Percentiles rank a stretch among this genome's conserved stretches.
These are phyloP conservation scores for Orbilia javanica DNA, from an alignment of 2,329 filamentous ascomycete species.

Conservation along the genomic window DNA sequence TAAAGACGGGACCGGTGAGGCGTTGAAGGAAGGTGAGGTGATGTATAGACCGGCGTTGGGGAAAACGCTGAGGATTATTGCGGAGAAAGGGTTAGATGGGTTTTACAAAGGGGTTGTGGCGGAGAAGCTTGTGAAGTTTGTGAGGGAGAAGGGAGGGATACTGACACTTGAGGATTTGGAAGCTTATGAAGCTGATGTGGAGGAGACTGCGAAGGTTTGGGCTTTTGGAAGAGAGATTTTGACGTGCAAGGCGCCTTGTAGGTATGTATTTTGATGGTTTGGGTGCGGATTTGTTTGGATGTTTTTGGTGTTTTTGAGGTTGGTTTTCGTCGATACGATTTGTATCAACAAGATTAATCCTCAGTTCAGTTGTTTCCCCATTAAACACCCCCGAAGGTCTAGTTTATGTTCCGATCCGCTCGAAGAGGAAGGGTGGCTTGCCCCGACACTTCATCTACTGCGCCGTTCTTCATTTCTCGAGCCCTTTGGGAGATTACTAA, in stretches of 20 bases:
- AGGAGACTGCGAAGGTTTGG: slow-evolving; percentile 59
- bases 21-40: slow-evolving; percentile 59
- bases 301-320: neutral
- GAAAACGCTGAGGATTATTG: slow-evolving; percentile 59
- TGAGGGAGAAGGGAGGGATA: slow-evolving; percentile 59
- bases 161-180: slow-evolving; percentile 60
- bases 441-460: too few relatives aligned
- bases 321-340: neutral
- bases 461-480: too few relatives aligned
- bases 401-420: too few relatives aligned
- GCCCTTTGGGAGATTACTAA: too few relatives aligned
- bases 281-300: too few relatives aligned
- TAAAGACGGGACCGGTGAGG: slow-evolving; percentile 45
- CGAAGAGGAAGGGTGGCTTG: too few relatives aligned
- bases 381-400: too few relatives aligned
- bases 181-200: slow-evolving; percentile 59
- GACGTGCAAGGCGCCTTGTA: slow-evolving; percentile 61
- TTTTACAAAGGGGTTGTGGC: slow-evolving; percentile 61
- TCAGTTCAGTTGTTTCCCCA: too few relatives aligned
- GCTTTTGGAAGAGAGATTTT: slow-evolving; percentile 60
- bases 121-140: slow-evolving; percentile 47
- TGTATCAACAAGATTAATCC: too few relatives aligned
- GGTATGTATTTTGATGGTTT: slow-evolving; percentile 55
- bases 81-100: slow-evolving; percentile 48
- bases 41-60: slow-evolving; percentile 60